These are phyloP conservation scores for Diversispora epigaea DNA, from an alignment of 192 early-diverging fungal species.

Conservation along the genomic window DNA sequence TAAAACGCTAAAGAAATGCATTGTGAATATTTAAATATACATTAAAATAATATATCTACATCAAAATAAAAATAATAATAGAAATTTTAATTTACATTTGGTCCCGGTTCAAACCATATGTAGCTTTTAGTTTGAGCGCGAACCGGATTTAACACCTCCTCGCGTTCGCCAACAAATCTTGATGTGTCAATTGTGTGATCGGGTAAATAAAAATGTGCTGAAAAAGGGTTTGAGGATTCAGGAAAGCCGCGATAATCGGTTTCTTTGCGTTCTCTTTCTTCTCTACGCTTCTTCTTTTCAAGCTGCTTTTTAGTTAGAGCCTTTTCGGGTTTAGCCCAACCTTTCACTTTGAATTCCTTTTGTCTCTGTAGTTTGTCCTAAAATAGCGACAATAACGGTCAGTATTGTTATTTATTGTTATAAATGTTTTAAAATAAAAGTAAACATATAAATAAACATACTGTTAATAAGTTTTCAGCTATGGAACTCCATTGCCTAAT, in stretches of 20 bases:
- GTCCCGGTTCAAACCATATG: constrained; percentile 37
- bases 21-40: too few species aligned
- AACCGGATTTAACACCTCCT: constrained; percentile 36
- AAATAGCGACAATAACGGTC: neutral
- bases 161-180: constrained; percentile 37
- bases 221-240: constrained; percentile 10
- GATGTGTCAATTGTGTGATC: constrained; percentile 34
- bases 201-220: constrained; percentile 35
- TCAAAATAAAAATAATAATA: too few species aligned
- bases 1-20: neutral
- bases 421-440: neutral
- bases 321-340: constrained; percentile 43
- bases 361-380: neutral
- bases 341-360: constrained; percentile 21
- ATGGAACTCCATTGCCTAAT: constrained; percentile 33
- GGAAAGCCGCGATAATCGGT: constrained; percentile 36
- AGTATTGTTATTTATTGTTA: neutral
- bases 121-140: constrained; percentile 42
- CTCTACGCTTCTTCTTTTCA: constrained; percentile 26
- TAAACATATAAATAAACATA: neutral
- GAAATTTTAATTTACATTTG: constrained; percentile 19
- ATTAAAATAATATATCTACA: too few species aligned
- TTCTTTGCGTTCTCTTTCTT: constrained; percentile 26
- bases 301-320: constrained; percentile 38
- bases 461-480: constrained; percentile 12